phyloP scores from a whole-genome alignment of 2,329 filamentous ascomycete genomes.

The Neurospora sp. region DNA sequence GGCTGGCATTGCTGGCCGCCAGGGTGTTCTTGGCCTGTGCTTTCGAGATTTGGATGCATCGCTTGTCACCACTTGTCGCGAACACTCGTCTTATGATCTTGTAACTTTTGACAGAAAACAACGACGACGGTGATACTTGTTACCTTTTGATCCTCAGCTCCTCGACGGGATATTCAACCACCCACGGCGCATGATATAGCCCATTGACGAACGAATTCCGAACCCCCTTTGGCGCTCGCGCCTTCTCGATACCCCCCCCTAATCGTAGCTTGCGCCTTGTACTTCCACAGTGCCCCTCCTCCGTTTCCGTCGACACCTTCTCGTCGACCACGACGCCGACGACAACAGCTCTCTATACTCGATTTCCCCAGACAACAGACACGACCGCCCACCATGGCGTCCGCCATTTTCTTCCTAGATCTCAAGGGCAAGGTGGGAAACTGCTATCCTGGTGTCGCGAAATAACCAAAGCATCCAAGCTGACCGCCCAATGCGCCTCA shows the following conservation, averaged over 20 bases:
- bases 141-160: not conserved
- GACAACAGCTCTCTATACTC: slow-evolving; percentile 5
- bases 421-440: slow-evolving; percentile 91
- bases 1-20: not conserved
- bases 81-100: not conserved
- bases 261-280: not conserved
- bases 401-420: slow-evolving; percentile 95
- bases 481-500: slow-evolving; percentile 4
- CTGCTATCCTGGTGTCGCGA: not conserved
- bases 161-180: not conserved
- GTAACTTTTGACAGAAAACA: not conserved
- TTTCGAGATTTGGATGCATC: not conserved
- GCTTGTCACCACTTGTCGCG: not conserved
- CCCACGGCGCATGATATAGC: not conserved
- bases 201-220: not conserved
- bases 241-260: not conserved
- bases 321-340: not conserved
- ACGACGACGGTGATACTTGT: not conserved
- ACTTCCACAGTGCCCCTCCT: not conserved
- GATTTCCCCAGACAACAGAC: not conserved
- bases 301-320: not conserved
- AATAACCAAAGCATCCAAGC: not conserved
- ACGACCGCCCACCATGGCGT: slow-evolving; percentile 62
- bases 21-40: not conserved
- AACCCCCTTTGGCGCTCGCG: slow-evolving; percentile 1